Evolutionary conservation across 2,329 filamentous ascomycete genomes (phyloP), one percentile per base, ranked within the genome.

Genomic region (Hypoxylon sp.): DNA sequence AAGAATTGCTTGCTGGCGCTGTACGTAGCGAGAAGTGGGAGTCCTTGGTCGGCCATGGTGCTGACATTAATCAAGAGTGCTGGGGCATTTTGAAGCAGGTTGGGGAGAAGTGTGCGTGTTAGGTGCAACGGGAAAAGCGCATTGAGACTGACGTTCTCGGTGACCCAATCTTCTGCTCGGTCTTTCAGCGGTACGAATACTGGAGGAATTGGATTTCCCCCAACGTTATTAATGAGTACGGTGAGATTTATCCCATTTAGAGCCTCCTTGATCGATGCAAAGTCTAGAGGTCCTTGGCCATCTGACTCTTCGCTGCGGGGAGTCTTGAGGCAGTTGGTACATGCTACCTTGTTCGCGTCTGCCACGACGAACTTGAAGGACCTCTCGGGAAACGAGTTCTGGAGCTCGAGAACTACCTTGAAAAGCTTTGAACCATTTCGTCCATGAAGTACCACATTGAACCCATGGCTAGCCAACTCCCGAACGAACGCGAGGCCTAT

Each of bases 361-460:
- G 82, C 81, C 17, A 86, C 74, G 46, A 86, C 74, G 47, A 77
- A 75, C 29, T 78, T 78, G 63, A 85, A 81, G 31, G 78, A 74
- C 11, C 78, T 74, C 1, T 71, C 44, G 0, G 86, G 85, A 63
- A 81, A 83, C 5, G 77, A 66, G 0, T 71, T 13, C 1, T 74
- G 67, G 0, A 90, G 80, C 22, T 81, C 76, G 1, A 74, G 55
- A 22, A 78, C 74, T 14, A 85, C 78, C 1, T 62, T 61, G 3
- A 81, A 74, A 3, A 90, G 80, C 72, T 88, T 89, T 5, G 76
- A 67, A 2, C 72, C 66, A 66, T 86, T 87, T 47, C 87, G 84
- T n/a, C 87, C 87, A 67, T 90, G 87, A 9, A 90, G 74, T 17
- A 89, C 79, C 33, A 90, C 81, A 71, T 87, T 86, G 81, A 89